Percentiles rank a stretch among this genome's conserved stretches.
phyloP scores from a whole-genome alignment of 306 rosid genomes.

The Urtica urens region DNA sequence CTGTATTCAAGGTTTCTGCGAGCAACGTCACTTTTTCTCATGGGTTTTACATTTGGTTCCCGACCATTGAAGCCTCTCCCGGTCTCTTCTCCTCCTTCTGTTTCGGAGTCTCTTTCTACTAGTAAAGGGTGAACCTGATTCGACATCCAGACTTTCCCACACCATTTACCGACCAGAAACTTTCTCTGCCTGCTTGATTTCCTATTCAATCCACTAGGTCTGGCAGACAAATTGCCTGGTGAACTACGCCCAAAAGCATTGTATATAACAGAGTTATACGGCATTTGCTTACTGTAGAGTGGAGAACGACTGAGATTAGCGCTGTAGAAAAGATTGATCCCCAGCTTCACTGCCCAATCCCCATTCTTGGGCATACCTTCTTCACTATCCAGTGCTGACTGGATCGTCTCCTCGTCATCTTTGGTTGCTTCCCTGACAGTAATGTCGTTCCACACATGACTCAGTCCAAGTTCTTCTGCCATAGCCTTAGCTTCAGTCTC shows the following conservation, averaged over 20 bases:
- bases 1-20: conserved; percentile 31
- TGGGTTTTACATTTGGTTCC: conserved; percentile 44
- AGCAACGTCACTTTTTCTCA: conserved; percentile 33
- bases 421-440: conserved; percentile 50
- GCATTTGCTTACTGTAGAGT: conserved; percentile 97
- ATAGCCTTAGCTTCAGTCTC: conserved; percentile 71
- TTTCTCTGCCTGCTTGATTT: conserved; percentile 63
- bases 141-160: conserved; percentile 99
- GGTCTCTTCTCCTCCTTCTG: conserved; percentile 32
- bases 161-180: conserved; percentile 94
- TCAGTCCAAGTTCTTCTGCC: conserved; percentile 63
- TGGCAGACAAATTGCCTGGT: conserved; percentile 38
- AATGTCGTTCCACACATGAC: conserved; percentile 47
- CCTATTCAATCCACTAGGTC: conserved; percentile 57
- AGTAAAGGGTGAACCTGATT: conserved; percentile 85
- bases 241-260: conserved; percentile 76
- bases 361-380: conserved; percentile 80
- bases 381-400: conserved; percentile 78
- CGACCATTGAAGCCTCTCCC: conserved; percentile 34
- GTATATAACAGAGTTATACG: conserved; percentile 87
- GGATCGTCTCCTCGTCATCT: conserved; percentile 74
- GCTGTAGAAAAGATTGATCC: conserved; percentile 93
- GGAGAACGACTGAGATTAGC: conserved; percentile 87
- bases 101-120: conserved; percentile 49
- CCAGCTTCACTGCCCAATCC: conserved; percentile 98